A percentile compares a stretch with the other conserved stretches of the same genome.
These are phyloP conservation scores for Priceomyces haplophilus DNA, from an alignment of 805 yeast genomes.

Conservation along the genomic window DNA sequence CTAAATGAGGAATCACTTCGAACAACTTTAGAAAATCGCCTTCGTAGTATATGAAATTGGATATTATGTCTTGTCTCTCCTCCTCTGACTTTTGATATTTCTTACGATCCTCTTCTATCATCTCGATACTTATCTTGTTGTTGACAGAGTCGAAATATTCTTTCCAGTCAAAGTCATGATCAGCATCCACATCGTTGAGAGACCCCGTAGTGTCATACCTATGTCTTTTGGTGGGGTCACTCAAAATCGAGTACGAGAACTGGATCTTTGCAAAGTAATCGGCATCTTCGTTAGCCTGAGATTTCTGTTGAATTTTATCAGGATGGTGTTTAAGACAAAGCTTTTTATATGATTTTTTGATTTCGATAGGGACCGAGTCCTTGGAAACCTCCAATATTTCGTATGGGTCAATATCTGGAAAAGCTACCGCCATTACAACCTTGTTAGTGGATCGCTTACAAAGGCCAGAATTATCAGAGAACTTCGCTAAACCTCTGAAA, in stretches of 20 bases:
- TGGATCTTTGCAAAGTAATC: constrained; percentile 63
- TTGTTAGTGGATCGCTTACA: background rate
- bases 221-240: constrained; percentile 53
- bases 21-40: constrained; percentile 72
- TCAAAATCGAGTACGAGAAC: constrained; percentile 67
- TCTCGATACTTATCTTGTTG: constrained; percentile 55
- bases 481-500: background rate
- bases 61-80: constrained; percentile 60
- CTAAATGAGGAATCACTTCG: constrained; percentile 76
- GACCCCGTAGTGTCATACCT: constrained; percentile 72
- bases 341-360: constrained; percentile 67
- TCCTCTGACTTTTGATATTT: constrained; percentile 62
- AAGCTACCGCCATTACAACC: constrained; percentile 35
- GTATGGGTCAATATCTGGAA: constrained; percentile 63
- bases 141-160: constrained; percentile 49
- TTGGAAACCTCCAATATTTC: constrained; percentile 43
- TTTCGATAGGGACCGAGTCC: constrained; percentile 46
- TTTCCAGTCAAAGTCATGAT: constrained; percentile 53
- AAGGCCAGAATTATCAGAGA: background rate
- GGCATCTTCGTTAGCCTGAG: constrained; percentile 14
- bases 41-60: constrained; percentile 51
- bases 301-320: constrained; percentile 48
- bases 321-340: constrained; percentile 67
- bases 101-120: constrained; percentile 64
- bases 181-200: constrained; percentile 38